Percentiles rank a stretch among this genome's conserved stretches.
Evolutionary conservation across 2,329 filamentous ascomycete genomes (phyloP).

Genomic region (Sporothrix brunneoviolacea): DNA sequence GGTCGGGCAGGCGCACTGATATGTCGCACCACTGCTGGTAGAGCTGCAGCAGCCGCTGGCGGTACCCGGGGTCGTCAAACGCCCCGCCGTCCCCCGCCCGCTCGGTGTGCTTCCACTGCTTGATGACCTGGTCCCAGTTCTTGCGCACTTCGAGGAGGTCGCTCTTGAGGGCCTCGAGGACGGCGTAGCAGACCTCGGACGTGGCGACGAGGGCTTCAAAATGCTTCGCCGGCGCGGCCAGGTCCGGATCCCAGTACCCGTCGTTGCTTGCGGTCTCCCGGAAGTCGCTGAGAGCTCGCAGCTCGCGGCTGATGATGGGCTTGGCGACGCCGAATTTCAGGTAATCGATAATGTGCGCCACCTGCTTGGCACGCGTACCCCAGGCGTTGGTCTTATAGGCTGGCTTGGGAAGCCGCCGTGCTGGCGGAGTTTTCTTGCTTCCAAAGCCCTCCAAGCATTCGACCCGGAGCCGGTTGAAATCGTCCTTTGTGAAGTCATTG

Average conservation of each 20-base stretch:
- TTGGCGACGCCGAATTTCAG: constrained; percentile 51
- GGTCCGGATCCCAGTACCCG: constrained; percentile 31
- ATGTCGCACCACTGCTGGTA: constrained; percentile 39
- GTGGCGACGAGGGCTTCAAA: constrained; percentile 27
- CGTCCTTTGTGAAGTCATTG: constrained; percentile 37
- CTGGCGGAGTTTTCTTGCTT: constrained; percentile 18
- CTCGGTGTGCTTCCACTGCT: not conserved
- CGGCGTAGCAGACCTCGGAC: constrained; percentile 24
- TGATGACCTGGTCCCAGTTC: constrained; percentile 27
- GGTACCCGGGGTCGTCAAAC: constrained; percentile 16
- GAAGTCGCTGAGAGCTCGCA: constrained; percentile 27
- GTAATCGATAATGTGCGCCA: constrained; percentile 53
- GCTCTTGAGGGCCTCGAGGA: constrained; percentile 29
- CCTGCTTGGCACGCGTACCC: constrained; percentile 14
- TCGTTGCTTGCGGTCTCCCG: constrained; percentile 17
- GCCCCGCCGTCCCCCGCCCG: not conserved
- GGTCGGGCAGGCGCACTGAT: constrained; percentile 23
- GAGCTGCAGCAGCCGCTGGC: constrained; percentile 27
- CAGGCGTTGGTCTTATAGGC: constrained; percentile 35
- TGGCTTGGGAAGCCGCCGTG: constrained; percentile 28
- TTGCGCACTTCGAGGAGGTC: constrained; percentile 26
- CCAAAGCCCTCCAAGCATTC: constrained; percentile 16
- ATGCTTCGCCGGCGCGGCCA: constrained; percentile 28
- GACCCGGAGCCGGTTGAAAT: constrained; percentile 34
- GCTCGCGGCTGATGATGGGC: constrained; percentile 31